Evolutionary conservation across 768 basidiomycete species (phyloP), one percentile per base, ranked within the genome.

Genomic region (Neoboletus magnificus): DNA sequence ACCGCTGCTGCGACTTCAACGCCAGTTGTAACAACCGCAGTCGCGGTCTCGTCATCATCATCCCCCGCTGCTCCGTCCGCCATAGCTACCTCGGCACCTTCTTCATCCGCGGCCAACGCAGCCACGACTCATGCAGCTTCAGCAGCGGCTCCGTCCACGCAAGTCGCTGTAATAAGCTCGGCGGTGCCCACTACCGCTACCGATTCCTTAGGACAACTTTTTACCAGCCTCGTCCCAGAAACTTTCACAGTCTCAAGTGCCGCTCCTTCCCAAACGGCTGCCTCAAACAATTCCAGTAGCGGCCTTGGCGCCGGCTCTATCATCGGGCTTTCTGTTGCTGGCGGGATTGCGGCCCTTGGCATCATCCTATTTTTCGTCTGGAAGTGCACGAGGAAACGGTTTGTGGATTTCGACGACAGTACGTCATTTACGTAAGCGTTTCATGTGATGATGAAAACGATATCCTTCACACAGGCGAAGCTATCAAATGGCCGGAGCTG

Each of bases 401-500:
- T 85, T 66, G 58, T 76, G 25, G 82, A 86, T 62, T 90, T 89
- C 64, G 88, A 92, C 64, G 87, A 90, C 73, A 84, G 91, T 91
- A 70, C 63, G 88, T 82, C 37, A 29, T 49, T 60, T 54, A 61
- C 48, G 32, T 56, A 55, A 62, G 1, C 22, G 53, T 57, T 58
- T 54, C 58, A 57, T 45, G 12, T 16, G 8, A 22, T 57, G 48
- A 58, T 50, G 49, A 10, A 25, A 50, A 30, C 22, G 15, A 48
- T 29, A 5, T 32, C 40, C 11, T 58, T 37, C 35, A 37, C 42
- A 44, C 66, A 91, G 89, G 79, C 62, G 89, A 91, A 72, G 88
- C 88, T 20, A 93, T 93, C 73, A 92, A 92, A 72, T 93, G 91
- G 91, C 91, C 91, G 4, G 91, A 93, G 64, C 79, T 92, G 36